Evolutionary conservation across 2,329 filamentous ascomycete genomes (phyloP), one percentile per base, ranked within the genome.

Genomic region (Colletotrichum sp.): DNA sequence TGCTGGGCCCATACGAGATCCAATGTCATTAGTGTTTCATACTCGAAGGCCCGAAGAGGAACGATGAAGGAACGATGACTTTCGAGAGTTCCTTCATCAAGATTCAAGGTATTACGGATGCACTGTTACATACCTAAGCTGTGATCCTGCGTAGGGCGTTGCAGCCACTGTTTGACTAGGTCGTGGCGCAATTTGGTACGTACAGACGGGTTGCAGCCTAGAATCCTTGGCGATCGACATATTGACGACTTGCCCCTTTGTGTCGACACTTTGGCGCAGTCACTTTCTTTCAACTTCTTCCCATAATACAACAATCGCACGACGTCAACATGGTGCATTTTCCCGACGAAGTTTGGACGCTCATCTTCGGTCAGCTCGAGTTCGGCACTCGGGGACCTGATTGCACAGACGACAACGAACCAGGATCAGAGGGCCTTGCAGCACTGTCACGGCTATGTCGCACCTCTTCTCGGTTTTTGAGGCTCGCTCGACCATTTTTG

Each of bases 1-100:
- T 49, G 10, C 0, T n/a, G n/a, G 0, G n/a, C 4, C n/a, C 44
- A 21, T 52, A 52, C 44, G n/a, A 13, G n/a, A 21, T 52, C 1
- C 10, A 21, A 52, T 21, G 44, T 13, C n/a, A 52, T 21, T 13
- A 8, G 6, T 21, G n/a, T 52, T 2, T 1, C n/a, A 52, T 21
- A 13, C 44, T 24, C 1, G 12, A 52, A 12, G 44, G 3, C 6
- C 12, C 10, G n/a, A 52, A 21, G n/a, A 52, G 10, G n/a, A 52
- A 8, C 12, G n/a, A 1, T 52, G n/a, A 13, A 21, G 44, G n/a
- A 21, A 4, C 4, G n/a, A 9, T 21, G n/a, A 49, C 2, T 21
- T 21, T n/a, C 1, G 39, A 44, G 18, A 44, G 16, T n/a, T n/a
- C 39, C 18, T 6, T n/a, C 18, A 0, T 52, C 44, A 24, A 52